phyloP scores from a whole-genome alignment of 73 alveolate genomes.

The Uronychia binucleata region DNA sequence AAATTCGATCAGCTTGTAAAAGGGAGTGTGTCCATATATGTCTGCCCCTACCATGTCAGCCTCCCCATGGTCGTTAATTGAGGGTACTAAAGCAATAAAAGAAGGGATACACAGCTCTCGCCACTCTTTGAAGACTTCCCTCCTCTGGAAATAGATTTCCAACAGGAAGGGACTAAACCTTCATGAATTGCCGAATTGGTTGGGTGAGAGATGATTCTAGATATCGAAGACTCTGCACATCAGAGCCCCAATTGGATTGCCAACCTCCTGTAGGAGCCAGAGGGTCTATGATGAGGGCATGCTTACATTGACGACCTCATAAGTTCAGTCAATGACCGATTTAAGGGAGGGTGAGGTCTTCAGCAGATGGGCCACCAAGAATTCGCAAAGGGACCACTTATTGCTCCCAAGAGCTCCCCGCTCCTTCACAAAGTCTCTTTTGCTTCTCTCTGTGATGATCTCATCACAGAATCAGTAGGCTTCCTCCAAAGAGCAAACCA shows the following conservation, averaged over 20 bases:
- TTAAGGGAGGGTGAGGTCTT: neutral
- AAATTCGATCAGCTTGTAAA: neutral
- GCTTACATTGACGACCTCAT: neutral
- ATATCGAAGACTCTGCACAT: neutral
- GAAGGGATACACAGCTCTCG: neutral
- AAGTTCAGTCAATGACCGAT: neutral
- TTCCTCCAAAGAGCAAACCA: neutral
- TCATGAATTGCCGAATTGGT: neutral
- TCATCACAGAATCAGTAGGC: neutral
- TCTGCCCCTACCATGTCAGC: neutral
- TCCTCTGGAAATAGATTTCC: neutral
- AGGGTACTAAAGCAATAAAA: neutral
- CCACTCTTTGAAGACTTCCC: neutral
- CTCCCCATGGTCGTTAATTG: neutral
- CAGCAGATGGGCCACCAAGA: neutral
- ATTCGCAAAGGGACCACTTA: neutral
- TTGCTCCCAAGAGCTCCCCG: neutral
- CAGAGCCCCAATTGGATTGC: neutral
- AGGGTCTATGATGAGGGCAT: neutral
- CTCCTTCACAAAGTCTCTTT: neutral
- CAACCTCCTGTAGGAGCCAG: neutral
- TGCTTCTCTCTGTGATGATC: neutral
- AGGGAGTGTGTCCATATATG: neutral
- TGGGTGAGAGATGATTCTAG: neutral
- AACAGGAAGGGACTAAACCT: neutral